Conservation (phyloP, 2,329 filamentous ascomycete species). For the Periconia sp. region DNA sequence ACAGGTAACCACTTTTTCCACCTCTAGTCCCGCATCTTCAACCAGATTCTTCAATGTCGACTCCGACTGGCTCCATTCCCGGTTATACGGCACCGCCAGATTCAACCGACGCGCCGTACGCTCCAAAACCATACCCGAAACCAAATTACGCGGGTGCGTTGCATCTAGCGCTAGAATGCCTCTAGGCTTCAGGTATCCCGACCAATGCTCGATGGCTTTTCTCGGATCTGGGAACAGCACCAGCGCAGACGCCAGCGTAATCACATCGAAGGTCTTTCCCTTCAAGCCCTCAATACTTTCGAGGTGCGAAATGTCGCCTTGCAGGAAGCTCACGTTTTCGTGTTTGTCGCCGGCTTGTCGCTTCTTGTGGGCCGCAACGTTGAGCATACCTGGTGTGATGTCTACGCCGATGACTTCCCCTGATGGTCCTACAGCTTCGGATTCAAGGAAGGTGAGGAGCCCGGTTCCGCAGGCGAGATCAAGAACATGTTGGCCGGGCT, state of each 20-base stretch:
- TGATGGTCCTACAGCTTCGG: slow-evolving; percentile 40
- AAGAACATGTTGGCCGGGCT: slow-evolving; percentile 45
- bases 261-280: slow-evolving; percentile 34
- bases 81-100: slow-evolving; percentile 39
- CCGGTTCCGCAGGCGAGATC: slow-evolving; percentile 53
- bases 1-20: slow-evolving; percentile 31
- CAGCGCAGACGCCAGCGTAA: slow-evolving; percentile 45
- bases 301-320: slow-evolving; percentile 43
- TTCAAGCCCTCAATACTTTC: slow-evolving; percentile 25
- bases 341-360: slow-evolving; percentile 26
- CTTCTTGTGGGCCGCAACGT: slow-evolving; percentile 36
- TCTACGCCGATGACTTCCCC: slow-evolving; percentile 47
- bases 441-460: slow-evolving; percentile 44
- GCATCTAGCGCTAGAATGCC: slow-evolving; percentile 44
- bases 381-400: slow-evolving; percentile 45
- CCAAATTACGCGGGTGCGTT: slow-evolving; percentile 41
- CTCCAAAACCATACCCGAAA: slow-evolving; percentile 43
- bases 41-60: slow-evolving; percentile 34
- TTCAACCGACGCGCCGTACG: slow-evolving; percentile 36
- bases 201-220: slow-evolving; percentile 42
- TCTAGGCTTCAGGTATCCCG: slow-evolving; percentile 43
- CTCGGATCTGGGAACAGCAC: slow-evolving; percentile 45
- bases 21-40: slow-evolving; percentile 39
- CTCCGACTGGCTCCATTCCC: slow-evolving; percentile 38
- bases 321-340: slow-evolving; percentile 36